Percentiles rank a stretch among this genome's conserved stretches.
Conservation (phyloP, 1,284 basidiomycete genomes). For the Somion occarium region DNA sequence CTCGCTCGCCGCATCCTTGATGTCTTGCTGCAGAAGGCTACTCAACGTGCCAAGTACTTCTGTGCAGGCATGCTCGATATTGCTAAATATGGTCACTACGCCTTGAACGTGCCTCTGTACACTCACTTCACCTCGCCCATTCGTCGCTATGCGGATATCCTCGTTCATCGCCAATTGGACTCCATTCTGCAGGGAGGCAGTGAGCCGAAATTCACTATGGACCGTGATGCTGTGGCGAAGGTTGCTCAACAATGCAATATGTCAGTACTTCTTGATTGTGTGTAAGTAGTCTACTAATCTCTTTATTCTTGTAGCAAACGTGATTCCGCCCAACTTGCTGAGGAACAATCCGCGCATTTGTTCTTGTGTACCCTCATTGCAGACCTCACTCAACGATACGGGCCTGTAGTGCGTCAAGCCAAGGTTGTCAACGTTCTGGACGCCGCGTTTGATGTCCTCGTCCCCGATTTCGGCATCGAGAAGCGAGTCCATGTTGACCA, state of each 20-base stretch:
- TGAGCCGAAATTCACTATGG: slow-evolving; percentile 92
- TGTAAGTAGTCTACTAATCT: slow-evolving; percentile 4
- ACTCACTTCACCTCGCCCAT: slow-evolving; percentile 97
- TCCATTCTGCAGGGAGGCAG: slow-evolving; percentile 73
- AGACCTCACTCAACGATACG: slow-evolving; percentile 91
- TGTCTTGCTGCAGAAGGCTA: slow-evolving; percentile 83
- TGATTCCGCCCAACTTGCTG: slow-evolving; percentile 85
- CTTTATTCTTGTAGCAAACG: slow-evolving; percentile 59
- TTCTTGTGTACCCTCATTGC: slow-evolving; percentile 92
- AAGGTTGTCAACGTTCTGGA: slow-evolving; percentile 93
- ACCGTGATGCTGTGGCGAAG: slow-evolving; percentile 95
- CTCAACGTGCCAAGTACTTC: slow-evolving; percentile 94
- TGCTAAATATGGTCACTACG: slow-evolving; percentile 94
- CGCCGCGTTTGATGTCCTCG: slow-evolving; percentile 91
- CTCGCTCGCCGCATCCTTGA: slow-evolving; percentile 73
- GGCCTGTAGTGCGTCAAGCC: slow-evolving; percentile 90
- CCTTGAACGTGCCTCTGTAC: slow-evolving; percentile 89
- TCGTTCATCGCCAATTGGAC: slow-evolving; percentile 96
- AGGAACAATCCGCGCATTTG: slow-evolving; percentile 94
- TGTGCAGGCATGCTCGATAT: slow-evolving; percentile 99
- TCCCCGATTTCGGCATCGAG: slow-evolving; percentile 95
- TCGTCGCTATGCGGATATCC: slow-evolving; percentile 89
- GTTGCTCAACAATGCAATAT: slow-evolving; percentile 97
- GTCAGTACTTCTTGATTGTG: slow-evolving; percentile 38
- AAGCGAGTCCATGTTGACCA: slow-evolving; percentile 98